A percentile compares a stretch with the other conserved stretches of the same genome.
Conservation (phyloP, 805 yeast species). For the Candida vaughaniae region DNA sequence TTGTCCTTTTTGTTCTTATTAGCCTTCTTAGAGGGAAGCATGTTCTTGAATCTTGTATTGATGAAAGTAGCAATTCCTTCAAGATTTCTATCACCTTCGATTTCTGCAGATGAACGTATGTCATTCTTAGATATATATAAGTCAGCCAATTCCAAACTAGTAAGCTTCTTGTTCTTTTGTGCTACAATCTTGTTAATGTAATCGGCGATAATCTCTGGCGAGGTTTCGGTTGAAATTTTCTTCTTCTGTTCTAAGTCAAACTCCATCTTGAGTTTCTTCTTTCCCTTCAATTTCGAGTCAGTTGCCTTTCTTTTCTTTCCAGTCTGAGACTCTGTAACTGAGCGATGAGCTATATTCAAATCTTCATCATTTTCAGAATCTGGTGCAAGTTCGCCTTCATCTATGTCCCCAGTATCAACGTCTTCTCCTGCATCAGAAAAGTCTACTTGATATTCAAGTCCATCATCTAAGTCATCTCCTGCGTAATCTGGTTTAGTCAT, state of each 20-base stretch:
- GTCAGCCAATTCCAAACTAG: conserved; percentile 74
- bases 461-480: conserved; percentile 80
- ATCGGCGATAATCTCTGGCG: conserved; percentile 65
- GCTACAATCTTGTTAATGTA: conserved; percentile 62
- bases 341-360: neutral
- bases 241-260: conserved; percentile 60
- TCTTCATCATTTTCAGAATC: conserved; percentile 6
- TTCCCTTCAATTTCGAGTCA: conserved; percentile 51
- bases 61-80: conserved; percentile 58
- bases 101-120: conserved; percentile 63
- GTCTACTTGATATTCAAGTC: conserved; percentile 59
- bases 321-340: conserved; percentile 5
- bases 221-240: conserved; percentile 46
- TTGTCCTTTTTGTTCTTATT: conserved; percentile 19
- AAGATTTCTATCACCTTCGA: conserved; percentile 49
- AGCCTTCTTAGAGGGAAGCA: conserved; percentile 38
- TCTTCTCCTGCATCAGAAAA: conserved; percentile 24
- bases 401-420: conserved; percentile 26
- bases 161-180: conserved; percentile 59
- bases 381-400: conserved; percentile 19
- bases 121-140: conserved; percentile 54
- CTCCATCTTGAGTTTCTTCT: conserved; percentile 68
- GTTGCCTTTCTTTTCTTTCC: conserved; percentile 18
- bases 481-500: conserved; percentile 7
- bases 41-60: conserved; percentile 45